Evolutionary conservation across 306 rosid species (phyloP).

Genomic region (Corylus heterophylla): DNA sequence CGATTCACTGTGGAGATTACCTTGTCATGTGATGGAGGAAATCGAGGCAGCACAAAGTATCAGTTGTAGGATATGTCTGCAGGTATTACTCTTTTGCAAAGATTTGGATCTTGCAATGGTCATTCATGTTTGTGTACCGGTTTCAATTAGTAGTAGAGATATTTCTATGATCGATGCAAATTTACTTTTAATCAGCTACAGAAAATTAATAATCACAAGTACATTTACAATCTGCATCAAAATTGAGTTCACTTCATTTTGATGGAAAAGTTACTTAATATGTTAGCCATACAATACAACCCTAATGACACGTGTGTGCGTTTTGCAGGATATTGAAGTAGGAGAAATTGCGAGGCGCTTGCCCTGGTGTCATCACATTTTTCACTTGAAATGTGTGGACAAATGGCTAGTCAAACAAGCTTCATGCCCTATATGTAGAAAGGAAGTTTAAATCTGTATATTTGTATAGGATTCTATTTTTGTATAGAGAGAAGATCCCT

Average conservation of each 20-base stretch:
- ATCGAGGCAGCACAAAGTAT: constrained; percentile 42
- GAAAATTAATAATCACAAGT: neutral
- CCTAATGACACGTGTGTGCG: neutral
- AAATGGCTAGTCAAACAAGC: constrained; percentile 71
- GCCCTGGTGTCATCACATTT: constrained; percentile 61
- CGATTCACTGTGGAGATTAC: constrained; percentile 59
- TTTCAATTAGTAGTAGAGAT: neutral
- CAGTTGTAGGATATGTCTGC: constrained; percentile 74
- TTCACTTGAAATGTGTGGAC: constrained; percentile 79
- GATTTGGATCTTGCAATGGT: constrained; percentile 1
- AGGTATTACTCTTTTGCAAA: constrained; percentile 44
- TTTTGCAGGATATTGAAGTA: constrained; percentile 59
- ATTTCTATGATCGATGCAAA: neutral
- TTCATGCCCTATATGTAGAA: constrained; percentile 81
- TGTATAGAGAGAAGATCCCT: neutral
- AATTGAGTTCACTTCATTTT: neutral
- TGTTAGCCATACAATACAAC: neutral
- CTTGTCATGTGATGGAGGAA: constrained; percentile 53
- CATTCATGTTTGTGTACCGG: neutral
- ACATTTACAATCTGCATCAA: neutral
- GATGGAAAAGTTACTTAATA: neutral
- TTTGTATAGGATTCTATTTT: neutral
- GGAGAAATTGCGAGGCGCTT: constrained; percentile 69
- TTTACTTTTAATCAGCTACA: neutral
- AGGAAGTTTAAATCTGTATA: constrained; percentile 30